Base-by-base conservation (phyloP, 139 green algal species). In the Tetraselmis striata region DNA sequence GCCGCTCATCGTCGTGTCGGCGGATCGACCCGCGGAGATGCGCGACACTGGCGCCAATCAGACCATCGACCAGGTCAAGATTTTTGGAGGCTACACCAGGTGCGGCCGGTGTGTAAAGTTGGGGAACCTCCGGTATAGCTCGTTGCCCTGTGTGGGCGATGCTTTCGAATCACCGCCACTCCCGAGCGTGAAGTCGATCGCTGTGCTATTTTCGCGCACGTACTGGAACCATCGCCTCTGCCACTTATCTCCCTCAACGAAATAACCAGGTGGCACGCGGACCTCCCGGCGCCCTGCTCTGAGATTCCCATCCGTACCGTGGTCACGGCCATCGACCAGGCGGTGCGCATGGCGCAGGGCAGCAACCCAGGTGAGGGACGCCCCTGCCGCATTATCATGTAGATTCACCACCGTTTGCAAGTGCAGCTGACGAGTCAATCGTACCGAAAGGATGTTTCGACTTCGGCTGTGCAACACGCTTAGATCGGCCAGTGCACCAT, bases 51-150 rank as follows among this genome's bases (percentile, higher is more conserved):
- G 93, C 1, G 94, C 96, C 32, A 99, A 99, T 86, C 97, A 99
- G 80, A 97, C 93, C 24, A 98, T 98, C 32, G 90, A 98, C 88
- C 95, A 98, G 88, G 91, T 95, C 45, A 97, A 98, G 80, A 97
- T 98, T 29, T 99, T 99, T 90, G 95, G 93, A 11, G 74, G 79
- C 18, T 98, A 95, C 87, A 84, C 87, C 0, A 5, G n/a, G n/a
- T n/a, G n/a, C n/a, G n/a, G n/a, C n/a, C n/a, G n/a, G n/a, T n/a
- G n/a, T n/a, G n/a, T n/a, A n/a, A n/a, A n/a, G n/a, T n/a, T n/a
- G n/a, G n/a, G n/a, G n/a, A n/a, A n/a, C n/a, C n/a, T n/a, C n/a
- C n/a, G n/a, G n/a, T n/a, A n/a, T n/a, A n/a, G n/a, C n/a, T n/a
- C n/a, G n/a, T n/a, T n/a, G n/a, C n/a, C n/a, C n/a, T n/a, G n/a